These are phyloP conservation scores for Fusarium denticulatum DNA, from an alignment of 2,329 filamentous ascomycete species.

Conservation along the genomic window DNA sequence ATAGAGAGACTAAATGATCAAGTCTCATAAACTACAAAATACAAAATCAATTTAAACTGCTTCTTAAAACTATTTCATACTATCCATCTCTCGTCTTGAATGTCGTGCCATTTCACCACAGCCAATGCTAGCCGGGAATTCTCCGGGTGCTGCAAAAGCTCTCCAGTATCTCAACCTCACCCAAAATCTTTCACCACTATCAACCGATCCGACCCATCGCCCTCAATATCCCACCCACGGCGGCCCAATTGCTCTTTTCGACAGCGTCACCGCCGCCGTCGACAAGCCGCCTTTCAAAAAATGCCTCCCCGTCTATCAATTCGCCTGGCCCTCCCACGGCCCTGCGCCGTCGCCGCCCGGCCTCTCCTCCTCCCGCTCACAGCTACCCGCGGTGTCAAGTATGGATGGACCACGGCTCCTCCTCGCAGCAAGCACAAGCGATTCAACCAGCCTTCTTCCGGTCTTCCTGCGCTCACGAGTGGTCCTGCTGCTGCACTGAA, in stretches of 20 bases:
- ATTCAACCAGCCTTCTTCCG: conserved; percentile 68
- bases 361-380: conserved; percentile 58
- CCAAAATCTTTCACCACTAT: conserved; percentile 41
- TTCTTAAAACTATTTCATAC: not conserved
- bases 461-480: conserved; percentile 65
- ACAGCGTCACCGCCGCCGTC: conserved; percentile 5
- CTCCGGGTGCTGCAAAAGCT: conserved; percentile 35
- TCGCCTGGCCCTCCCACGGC: conserved; percentile 56
- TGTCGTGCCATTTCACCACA: conserved; percentile 5
- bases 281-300: conserved; percentile 41
- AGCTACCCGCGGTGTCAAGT: conserved; percentile 61
- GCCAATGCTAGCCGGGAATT: conserved; percentile 33
- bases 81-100: no score
- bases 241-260: conserved; percentile 28
- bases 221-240: conserved; percentile 15
- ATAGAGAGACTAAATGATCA: not conserved
- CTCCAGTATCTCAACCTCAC: conserved; percentile 22
- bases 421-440: conserved; percentile 63
- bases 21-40: not conserved
- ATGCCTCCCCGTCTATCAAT: conserved; percentile 60
- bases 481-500: conserved; percentile 69
- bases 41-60: no score
- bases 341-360: conserved; percentile 46
- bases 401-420: conserved; percentile 69
- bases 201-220: conserved; percentile 16